A percentile compares a stretch with the other conserved stretches of the same genome.
These are phyloP conservation scores for Chloranthus sessilifolius DNA, from an alignment of 164 flowering plant species.

Conservation along the genomic window DNA sequence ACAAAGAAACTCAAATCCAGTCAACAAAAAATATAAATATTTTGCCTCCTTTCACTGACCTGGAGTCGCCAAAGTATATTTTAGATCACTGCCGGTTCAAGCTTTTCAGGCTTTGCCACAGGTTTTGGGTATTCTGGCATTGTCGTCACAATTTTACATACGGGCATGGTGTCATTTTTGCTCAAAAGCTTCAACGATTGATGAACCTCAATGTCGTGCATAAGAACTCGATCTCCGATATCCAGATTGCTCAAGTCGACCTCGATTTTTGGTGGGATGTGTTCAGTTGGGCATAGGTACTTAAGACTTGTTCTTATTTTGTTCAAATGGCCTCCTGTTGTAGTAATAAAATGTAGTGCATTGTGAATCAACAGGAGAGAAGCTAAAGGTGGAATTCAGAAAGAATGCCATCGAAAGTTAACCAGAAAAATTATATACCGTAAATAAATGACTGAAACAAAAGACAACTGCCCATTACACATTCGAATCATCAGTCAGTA, in stretches of 20 bases:
- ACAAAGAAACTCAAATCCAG: too few relatives aligned
- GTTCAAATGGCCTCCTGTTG: slow-evolving; percentile 66
- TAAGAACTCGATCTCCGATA: slow-evolving; percentile 50
- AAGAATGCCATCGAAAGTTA: too few relatives aligned
- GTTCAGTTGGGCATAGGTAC: slow-evolving; percentile 65
- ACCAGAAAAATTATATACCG: too few relatives aligned
- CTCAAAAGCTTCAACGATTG: slow-evolving; percentile 73
- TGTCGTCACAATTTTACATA: slow-evolving; percentile 61
- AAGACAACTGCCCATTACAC: too few relatives aligned
- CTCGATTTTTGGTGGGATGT: slow-evolving; percentile 74
- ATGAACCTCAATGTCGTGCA: slow-evolving; percentile 56
- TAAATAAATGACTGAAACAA: too few relatives aligned
- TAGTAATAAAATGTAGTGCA: too few relatives aligned
- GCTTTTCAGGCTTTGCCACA: slow-evolving; percentile 2
- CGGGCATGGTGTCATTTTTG: slow-evolving; percentile 53
- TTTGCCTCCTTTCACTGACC: too few relatives aligned
- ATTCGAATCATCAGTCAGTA: too few relatives aligned
- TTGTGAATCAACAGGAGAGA: too few relatives aligned
- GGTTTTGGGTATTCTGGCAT: not conserved
- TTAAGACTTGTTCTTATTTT: slow-evolving; percentile 45
- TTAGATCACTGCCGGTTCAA: slow-evolving; percentile 17
- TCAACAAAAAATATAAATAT: too few relatives aligned
- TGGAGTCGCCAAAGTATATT: too few relatives aligned
- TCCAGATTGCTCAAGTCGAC: slow-evolving; percentile 86
- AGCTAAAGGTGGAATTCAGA: too few relatives aligned